Percentiles rank a stretch among this genome's conserved stretches.
These are phyloP conservation scores for Ganoderma meredithae DNA, from an alignment of 1,284 basidiomycete species.

Conservation along the genomic window DNA sequence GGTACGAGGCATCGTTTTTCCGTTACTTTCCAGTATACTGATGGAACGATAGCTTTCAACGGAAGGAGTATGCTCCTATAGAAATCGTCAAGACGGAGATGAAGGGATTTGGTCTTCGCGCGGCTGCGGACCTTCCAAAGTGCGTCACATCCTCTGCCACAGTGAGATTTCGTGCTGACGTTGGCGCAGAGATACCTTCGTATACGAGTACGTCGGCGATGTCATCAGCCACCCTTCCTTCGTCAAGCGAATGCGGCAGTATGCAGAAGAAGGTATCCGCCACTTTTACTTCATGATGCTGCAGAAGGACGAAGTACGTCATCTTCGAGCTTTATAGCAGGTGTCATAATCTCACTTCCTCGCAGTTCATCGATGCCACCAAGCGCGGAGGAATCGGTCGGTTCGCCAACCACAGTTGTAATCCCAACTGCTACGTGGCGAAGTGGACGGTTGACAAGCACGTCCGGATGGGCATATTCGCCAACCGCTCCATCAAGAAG, in stretches of 20 bases:
- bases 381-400: constrained; percentile 96
- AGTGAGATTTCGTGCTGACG: neutral
- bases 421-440: constrained; percentile 98
- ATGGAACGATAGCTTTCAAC: constrained; percentile 75
- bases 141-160: constrained; percentile 50
- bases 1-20: constrained; percentile 57
- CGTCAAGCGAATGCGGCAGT: constrained; percentile 93
- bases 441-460: constrained; percentile 96
- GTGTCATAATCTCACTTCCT: neutral
- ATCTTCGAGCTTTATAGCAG: neutral
- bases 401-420: constrained; percentile 98
- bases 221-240: constrained; percentile 91
- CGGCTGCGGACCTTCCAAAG: constrained; percentile 75
- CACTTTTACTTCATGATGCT: constrained; percentile 99
- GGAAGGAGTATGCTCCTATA: constrained; percentile 85
- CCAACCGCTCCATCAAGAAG: constrained; percentile 82
- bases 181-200: constrained; percentile 80
- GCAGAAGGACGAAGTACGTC: constrained; percentile 91
- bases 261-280: constrained; percentile 91
- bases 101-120: constrained; percentile 95
- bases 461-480: constrained; percentile 98
- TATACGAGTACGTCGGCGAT: constrained; percentile 99
- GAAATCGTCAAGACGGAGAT: constrained; percentile 94
- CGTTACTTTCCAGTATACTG: constrained; percentile 11
- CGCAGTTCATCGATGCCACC: constrained; percentile 96